A percentile compares a stretch with the other conserved stretches of the same genome.
Evolutionary conservation across 768 basidiomycete genomes (phyloP).

Genomic region (Termitomyces sp.): DNA sequence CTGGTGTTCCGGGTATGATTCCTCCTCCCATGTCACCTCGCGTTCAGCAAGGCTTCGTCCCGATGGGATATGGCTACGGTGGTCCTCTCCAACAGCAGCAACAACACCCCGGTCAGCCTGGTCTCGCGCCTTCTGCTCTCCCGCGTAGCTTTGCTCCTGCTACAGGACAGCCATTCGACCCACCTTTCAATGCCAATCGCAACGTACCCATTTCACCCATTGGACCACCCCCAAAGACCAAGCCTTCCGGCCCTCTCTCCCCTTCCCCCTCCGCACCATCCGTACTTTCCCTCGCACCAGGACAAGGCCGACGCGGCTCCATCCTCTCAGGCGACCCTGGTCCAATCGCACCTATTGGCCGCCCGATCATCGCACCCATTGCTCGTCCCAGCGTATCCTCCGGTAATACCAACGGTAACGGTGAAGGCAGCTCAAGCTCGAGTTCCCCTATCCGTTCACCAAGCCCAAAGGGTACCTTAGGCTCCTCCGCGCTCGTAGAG

Average conservation of each 20-base stretch:
- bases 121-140: constrained; percentile 50
- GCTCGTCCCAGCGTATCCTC: constrained; percentile 49
- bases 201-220: constrained; percentile 43
- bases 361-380: constrained; percentile 51
- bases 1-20: constrained; percentile 35
- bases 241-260: constrained; percentile 27
- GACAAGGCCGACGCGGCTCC: constrained; percentile 45
- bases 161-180: constrained; percentile 49
- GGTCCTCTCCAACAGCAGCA: constrained; percentile 33
- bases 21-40: constrained; percentile 56
- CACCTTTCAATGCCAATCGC: constrained; percentile 35
- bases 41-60: constrained; percentile 43
- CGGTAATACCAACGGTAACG: constrained; percentile 27
- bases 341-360: constrained; percentile 48
- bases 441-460: constrained; percentile 53
- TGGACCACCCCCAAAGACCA: constrained; percentile 50
- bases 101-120: constrained; percentile 29
- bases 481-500: constrained; percentile 73
- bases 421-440: constrained; percentile 58
- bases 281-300: constrained; percentile 40
- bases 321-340: constrained; percentile 45
- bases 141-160: constrained; percentile 49
- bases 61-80: constrained; percentile 53
- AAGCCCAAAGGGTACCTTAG: constrained; percentile 64
- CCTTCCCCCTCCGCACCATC: constrained; percentile 32